Evolutionary conservation across 164 flowering plant species (phyloP), one percentile per base, ranked within the genome.

Genomic region (Magnolia officinalis): DNA sequence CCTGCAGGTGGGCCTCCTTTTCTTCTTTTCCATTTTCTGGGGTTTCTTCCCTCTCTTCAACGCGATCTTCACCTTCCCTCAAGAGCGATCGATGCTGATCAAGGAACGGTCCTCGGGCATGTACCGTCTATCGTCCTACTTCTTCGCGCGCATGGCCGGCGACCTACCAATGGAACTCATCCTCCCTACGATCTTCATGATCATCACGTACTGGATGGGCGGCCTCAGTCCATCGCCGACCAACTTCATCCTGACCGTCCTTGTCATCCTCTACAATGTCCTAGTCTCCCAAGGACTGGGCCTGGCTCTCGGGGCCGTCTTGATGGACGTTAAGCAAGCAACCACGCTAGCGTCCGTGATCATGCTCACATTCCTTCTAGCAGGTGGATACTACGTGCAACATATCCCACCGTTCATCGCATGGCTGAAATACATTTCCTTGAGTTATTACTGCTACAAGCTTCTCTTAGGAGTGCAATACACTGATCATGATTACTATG

Each of bases 21-120:
- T 93, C 86, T 93, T 95, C 85, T 90, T 93, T 92, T 87, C 98
- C 72, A 91, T 90, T 72, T 95, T 95, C 75, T 95, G 98, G 98
- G 97, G 98, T 9, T 93, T 93, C 88, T 93, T 89, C 78, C 98
- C 98, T 0, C 80, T 95, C 21, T 92, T 87, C 88, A 88, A 88
- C 71, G 94, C 98, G 76, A 85, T 93, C 64, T 95, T 95, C 74
- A 78, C 95, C 19, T 95, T 95, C 87, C 98, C 98, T n/a, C 93
- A 83, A 76, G 98, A 95, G 73, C 72, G 88, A 9, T 85, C 90
- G 10, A 93, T 93, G 91, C 88, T 93, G 19, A 84, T 76, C 61
- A 91, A 85, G 75, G 98, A 93, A 70, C 88, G 93, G 1, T 87
- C 93, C 9, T 95, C 98, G 0, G 89, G 95, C 45, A 92, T 92